These are phyloP conservation scores for Asparagopsis taxiformis DNA, from an alignment of 31 red algal genomes.

Conservation along the genomic window DNA sequence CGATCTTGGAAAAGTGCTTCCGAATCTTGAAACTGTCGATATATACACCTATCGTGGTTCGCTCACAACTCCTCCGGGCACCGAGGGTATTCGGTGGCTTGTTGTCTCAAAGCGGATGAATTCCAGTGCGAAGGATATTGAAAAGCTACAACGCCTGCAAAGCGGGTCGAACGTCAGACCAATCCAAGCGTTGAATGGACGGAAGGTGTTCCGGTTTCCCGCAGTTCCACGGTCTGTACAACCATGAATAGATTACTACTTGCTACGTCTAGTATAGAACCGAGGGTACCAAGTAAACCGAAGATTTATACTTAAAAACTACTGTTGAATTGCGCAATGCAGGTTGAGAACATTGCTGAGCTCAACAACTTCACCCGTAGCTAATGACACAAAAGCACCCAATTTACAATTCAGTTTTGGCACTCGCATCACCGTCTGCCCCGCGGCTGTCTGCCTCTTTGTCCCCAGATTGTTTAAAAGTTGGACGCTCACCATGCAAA, in stretches of 20 bases:
- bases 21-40: slow-evolving; percentile 46
- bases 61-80: slow-evolving; percentile 72
- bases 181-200: slow-evolving; percentile 34
- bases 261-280: no score
- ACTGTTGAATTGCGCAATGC: no score
- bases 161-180: slow-evolving; percentile 66
- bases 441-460: slow-evolving; percentile 5
- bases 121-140: slow-evolving; percentile 27
- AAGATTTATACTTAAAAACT: no score
- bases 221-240: background rate
- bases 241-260: no score
- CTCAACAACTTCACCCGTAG: no score
- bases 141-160: slow-evolving; percentile 33
- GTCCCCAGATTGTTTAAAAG: slow-evolving; percentile 42
- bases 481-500: slow-evolving; percentile 42
- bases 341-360: no score
- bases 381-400: background rate
- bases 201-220: slow-evolving; percentile 47
- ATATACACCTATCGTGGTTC: slow-evolving; percentile 59
- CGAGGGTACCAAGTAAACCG: no score
- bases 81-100: slow-evolving; percentile 68
- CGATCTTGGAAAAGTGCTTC: slow-evolving; percentile 32
- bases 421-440: background rate
- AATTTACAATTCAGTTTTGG: slow-evolving; percentile 47
- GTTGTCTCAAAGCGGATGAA: slow-evolving; percentile 33